Evolutionary conservation across 2,329 filamentous ascomycete species (phyloP), one percentile per base, ranked within the genome.

Genomic region (Trichoderma gracile): DNA sequence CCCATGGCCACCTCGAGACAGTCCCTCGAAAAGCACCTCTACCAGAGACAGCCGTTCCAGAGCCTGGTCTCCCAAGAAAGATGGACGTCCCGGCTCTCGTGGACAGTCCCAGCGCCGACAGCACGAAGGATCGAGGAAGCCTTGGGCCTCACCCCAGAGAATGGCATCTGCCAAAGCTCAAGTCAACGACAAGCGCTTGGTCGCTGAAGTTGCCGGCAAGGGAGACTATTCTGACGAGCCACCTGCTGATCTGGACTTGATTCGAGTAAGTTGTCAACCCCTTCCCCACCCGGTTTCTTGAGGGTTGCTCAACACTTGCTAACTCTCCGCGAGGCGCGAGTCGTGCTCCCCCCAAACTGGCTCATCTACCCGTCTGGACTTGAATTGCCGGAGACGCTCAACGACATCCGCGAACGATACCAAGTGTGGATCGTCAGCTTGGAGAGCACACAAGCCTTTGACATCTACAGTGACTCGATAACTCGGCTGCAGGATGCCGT

Each of bases 381-480:
- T 2, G 68, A 73, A 25, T 65, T 71, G 1, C 63, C 68, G 6
- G 42, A 45, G 0, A 66, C 61, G 1, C 62, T 78, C 5, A 67
- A 77, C 25, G 65, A 68, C 3, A 71, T 78, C 17, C 70, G 76
- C 3, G 69, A 63, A 43, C 67, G 65, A 4, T 61, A 76, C 49
- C 65, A 67, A 33, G 72, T 76, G 6, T 78, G 76, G 71, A 76
- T 78, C 14, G 71, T 60, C 3, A 66, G 63, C 6, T 63, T 66
- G 8, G 54, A 70, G 27, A 64, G 68, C 3, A 42, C 47, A 5
- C 70, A 73, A 27, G 42, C 72, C 17, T 67, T 78, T 12, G 68
- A 72, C 6, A 66, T 78, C 25, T 64, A 58, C 46, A 68, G 73
- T 23, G 66, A 69, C 5, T 67, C 67, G 3, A 68, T 71, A 21